A percentile compares a stretch with the other conserved stretches of the same genome.
Evolutionary conservation across 306 rosid species (phyloP).

Genomic region (Dicorynia guianensis): DNA sequence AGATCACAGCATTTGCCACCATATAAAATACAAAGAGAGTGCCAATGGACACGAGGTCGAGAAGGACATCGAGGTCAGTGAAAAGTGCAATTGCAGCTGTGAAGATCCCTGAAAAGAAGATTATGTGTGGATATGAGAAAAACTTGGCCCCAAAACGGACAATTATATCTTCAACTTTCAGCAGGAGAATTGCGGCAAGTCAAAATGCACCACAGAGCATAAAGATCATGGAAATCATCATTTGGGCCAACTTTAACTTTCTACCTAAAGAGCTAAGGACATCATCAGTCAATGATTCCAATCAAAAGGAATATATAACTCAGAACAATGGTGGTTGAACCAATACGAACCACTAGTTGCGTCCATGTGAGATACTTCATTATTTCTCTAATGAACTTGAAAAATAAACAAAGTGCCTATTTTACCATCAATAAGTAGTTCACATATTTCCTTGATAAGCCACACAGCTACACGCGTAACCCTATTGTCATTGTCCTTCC

Average conservation of each 20-base stretch:
- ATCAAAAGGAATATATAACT: conserved; percentile 44
- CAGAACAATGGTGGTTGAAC: conserved; percentile 43
- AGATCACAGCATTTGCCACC: conserved; percentile 94
- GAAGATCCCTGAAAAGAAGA: conserved; percentile 75
- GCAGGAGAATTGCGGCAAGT: conserved; percentile 35
- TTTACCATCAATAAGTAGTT: conserved; percentile 36
- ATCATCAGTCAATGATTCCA: conserved; percentile 57
- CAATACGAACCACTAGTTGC: conserved; percentile 51
- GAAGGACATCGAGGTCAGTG: conserved; percentile 76
- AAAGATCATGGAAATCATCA: conserved; percentile 40
- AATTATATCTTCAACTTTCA: conserved; percentile 31
- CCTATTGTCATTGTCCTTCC: conserved; percentile 41
- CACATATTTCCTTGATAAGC: conserved; percentile 41
- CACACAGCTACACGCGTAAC: conserved; percentile 33
- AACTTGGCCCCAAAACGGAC: conserved; percentile 17
- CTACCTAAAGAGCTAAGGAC: conserved; percentile 37
- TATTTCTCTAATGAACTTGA: conserved; percentile 41
- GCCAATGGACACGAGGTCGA: conserved; percentile 86
- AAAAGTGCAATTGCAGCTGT: conserved; percentile 90
- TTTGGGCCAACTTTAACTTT: conserved; percentile 43
- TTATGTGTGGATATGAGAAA: conserved; percentile 38
- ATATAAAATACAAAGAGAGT: conserved; percentile 96
- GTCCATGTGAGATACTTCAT: conserved; percentile 37
- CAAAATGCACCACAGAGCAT: conserved; percentile 50
- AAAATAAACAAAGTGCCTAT: no score